Evolutionary conservation across 192 early-diverging fungal genomes (phyloP), one percentile per base, ranked within the genome.

Genomic region (Backusella macrospora): DNA sequence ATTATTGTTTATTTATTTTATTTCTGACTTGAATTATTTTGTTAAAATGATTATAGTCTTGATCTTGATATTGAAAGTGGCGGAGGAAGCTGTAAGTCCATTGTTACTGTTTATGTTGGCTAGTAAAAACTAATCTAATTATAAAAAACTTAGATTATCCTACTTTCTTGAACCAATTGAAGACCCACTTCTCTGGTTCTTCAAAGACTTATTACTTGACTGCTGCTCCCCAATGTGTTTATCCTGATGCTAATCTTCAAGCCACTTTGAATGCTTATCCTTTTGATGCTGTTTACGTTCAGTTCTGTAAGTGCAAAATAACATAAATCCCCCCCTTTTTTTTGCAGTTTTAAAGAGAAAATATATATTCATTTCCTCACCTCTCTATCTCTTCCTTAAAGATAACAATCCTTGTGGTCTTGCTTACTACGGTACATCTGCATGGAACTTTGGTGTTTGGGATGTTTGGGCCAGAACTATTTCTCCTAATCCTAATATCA

Each of bases 11-110:
- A 9, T n/a, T n/a, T 18, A 21, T 18, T 7, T 43, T 42, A n/a
- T 38, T 23, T 67, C 29, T 34, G 2, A 34, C 2, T 34, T 34
- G 29, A 34, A 34, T 34, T 34, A 34, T n/a, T 42, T 67, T 42
- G 38, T 66, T 39, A 21, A 0, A 40, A 3, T 69, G 34, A 21
- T 6, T 39, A 49, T 71, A 71, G 87, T 38, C 72, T 91, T 39
- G 90, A 91, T 71, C 75, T 90, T 44, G 87, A 91, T 70, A 84
- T 91, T 65, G 89, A 91, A 64, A 65, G 70, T 37, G 87, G 86
- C 40, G 84, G 81, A n/a, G 71, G 85, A n/a, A 84, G 74, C 37
- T 71, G 83, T 39, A 64, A 78, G 40, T 6, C n/a, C n/a, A n/a
- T n/a, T n/a, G n/a, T n/a, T 21, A 7, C 42, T 9, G 2, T n/a